Base-by-base conservation (phyloP, 2,329 filamentous ascomycete species). In the Penicillium griseofulvum region DNA sequence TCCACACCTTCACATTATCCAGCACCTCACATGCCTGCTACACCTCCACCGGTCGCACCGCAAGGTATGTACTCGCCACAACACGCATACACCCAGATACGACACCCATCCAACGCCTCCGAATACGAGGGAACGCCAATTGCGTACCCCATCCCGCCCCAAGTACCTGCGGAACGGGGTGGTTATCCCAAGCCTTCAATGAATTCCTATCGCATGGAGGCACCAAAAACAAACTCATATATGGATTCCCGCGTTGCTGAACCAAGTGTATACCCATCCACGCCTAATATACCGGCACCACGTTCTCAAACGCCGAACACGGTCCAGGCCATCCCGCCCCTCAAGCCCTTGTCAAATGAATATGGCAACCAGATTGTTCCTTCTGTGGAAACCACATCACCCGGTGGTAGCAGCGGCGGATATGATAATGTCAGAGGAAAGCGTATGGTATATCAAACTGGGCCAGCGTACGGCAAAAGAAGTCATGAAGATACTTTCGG, bases 1-100 rank as follows among this genome's bases (percentile, higher is more conserved):
- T 70, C 74, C 37, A 66, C 71, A 5, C 72, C 73, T 31, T 59
- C 66, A 9, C 72, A 72, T 29, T 81, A 81, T 59, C 71, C 74
- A 39, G 72, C 76, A 37, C 70, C 73, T 41, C 71, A 69, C 41
- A 74, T 72, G 39, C 67, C 73, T n/a, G 72, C 76, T 11, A 74
- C 75, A n/a, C 73, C 77, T 2, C 78, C 79, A 19, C 63, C 70
- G 3, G 52, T 65, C 5, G 71, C 74, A n/a, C 56, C 67, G 9
- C 58, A 66, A 4, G 63, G 61, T 17, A 59, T 65, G 24, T 70
- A 73, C 54, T 73, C 72, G n/a, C 68, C 74, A 28, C 72, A 71
- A 36, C 60, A 67, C 5, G 60, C 56, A n/a, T 71, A 73, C 54
- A 61, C 69, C 9, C 70, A 74, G 48, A 56, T 65, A 12, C 63